phyloP scores from a whole-genome alignment of 306 rosid genomes.

The Rosa multiflora region DNA sequence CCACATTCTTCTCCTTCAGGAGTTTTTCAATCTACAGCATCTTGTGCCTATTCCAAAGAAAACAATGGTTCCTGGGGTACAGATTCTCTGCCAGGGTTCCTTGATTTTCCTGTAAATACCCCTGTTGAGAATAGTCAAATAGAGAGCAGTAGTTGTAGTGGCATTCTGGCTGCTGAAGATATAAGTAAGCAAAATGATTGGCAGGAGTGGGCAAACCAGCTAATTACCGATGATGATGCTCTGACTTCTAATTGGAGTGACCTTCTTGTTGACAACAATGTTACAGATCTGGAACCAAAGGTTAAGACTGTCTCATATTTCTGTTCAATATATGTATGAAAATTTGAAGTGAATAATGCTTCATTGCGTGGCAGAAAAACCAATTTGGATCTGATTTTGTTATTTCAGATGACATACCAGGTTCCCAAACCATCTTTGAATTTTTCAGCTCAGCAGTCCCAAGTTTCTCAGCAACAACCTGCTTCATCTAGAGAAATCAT shows the following conservation, averaged over 20 bases:
- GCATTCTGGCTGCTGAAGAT: slow-evolving; percentile 65
- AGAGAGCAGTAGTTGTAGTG: slow-evolving; percentile 63
- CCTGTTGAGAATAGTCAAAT: slow-evolving; percentile 57
- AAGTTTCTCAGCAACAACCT: slow-evolving; percentile 55
- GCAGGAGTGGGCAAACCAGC: slow-evolving; percentile 97
- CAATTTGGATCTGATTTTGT: slow-evolving; percentile 41
- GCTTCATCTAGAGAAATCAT: slow-evolving; percentile 53
- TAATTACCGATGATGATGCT: slow-evolving; percentile 77
- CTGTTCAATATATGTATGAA: slow-evolving; percentile 27
- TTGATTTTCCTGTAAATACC: slow-evolving; percentile 67
- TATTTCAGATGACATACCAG: slow-evolving; percentile 60
- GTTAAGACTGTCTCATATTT: slow-evolving; percentile 40
- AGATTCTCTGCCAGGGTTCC: slow-evolving; percentile 70
- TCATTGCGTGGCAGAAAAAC: slow-evolving; percentile 14
- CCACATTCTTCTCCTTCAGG: slow-evolving; percentile 59
- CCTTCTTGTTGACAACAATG: slow-evolving; percentile 64
- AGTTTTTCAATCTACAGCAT: slow-evolving; percentile 44
- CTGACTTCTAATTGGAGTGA: slow-evolving; percentile 84
- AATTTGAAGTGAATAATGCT: slow-evolving; percentile 21
- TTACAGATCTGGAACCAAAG: slow-evolving; percentile 80
- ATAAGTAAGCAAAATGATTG: slow-evolving; percentile 67
- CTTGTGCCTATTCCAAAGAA: slow-evolving; percentile 56
- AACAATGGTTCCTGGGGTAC: slow-evolving; percentile 67
- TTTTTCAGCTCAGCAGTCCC: slow-evolving; percentile 50
- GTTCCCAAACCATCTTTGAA: slow-evolving; percentile 52